phyloP scores from a whole-genome alignment of 768 basidiomycete genomes.

The Coprinopsis sp. region DNA sequence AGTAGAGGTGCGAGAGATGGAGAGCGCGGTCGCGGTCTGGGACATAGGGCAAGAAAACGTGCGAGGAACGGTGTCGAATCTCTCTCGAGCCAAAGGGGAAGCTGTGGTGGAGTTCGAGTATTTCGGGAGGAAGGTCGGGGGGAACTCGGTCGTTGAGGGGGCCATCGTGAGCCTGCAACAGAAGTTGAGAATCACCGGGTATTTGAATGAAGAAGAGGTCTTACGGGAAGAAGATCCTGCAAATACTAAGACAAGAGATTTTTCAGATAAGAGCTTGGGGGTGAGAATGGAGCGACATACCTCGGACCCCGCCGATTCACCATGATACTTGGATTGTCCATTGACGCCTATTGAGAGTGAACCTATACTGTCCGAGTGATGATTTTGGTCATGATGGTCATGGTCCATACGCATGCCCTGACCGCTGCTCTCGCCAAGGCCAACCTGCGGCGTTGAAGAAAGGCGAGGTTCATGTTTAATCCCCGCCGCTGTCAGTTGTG shows the following conservation, averaged over 20 bases:
- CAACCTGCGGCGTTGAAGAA: background rate
- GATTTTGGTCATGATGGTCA: constrained; percentile 11
- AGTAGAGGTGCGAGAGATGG: constrained; percentile 39
- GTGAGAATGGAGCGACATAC: constrained; percentile 22
- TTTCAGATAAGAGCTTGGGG: background rate
- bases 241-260: constrained; percentile 27
- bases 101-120: constrained; percentile 40
- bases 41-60: constrained; percentile 35
- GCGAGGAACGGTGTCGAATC: constrained; percentile 31
- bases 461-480: constrained; percentile 13
- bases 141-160: constrained; percentile 12
- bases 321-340: constrained; percentile 48
- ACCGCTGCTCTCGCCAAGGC: background rate
- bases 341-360: constrained; percentile 45
- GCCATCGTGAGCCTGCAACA: constrained; percentile 6
- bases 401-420: background rate
- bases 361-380: constrained; percentile 33
- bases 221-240: constrained; percentile 33
- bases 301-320: constrained; percentile 46
- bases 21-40: constrained; percentile 36
- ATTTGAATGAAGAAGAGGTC: constrained; percentile 4
- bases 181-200: background rate
- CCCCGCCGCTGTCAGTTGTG: constrained; percentile 28
- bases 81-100: constrained; percentile 47
- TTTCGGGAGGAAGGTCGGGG: constrained; percentile 37